These are phyloP conservation scores for Blastocystis sp. DNA, from an alignment of 352 stramenopile genomes.

Conservation along the genomic window DNA sequence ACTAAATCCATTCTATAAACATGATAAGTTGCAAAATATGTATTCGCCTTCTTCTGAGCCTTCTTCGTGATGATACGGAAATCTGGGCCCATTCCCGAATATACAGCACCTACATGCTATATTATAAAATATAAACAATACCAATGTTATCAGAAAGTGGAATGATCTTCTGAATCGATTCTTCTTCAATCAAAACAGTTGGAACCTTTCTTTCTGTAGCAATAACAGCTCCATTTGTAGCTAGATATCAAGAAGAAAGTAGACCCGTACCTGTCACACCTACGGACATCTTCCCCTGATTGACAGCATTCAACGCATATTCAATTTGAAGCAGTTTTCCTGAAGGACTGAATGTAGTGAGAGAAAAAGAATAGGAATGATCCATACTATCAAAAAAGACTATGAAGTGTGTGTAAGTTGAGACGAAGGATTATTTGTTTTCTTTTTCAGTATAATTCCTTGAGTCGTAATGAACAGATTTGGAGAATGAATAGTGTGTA, in stretches of 20 bases:
- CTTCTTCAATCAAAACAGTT: conserved; percentile 89
- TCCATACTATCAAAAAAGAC: conserved; percentile 57
- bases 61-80: conserved; percentile 95
- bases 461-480: too few species aligned
- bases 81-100: conserved; percentile 93
- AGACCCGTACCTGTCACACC: conserved; percentile 84
- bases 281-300: conserved; percentile 91
- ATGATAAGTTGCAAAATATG: conserved; percentile 90
- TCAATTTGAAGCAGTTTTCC: conserved; percentile 99
- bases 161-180: conserved; percentile 92
- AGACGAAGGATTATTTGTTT: neutral
- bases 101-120: conserved; percentile 83
- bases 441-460: neutral
- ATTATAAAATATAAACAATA: neutral
- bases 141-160: conserved; percentile 83
- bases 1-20: conserved; percentile 65
- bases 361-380: conserved; percentile 91
- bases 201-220: conserved; percentile 96
- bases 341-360: conserved; percentile 98
- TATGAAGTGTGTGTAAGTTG: neutral
- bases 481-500: too few species aligned
- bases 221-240: conserved; percentile 97
- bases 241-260: conserved; percentile 72
- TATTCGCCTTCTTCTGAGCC: conserved; percentile 89
- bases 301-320: conserved; percentile 96